These are phyloP conservation scores for Pythium dissimile DNA, from an alignment of 352 stramenopile species.

Conservation along the genomic window DNA sequence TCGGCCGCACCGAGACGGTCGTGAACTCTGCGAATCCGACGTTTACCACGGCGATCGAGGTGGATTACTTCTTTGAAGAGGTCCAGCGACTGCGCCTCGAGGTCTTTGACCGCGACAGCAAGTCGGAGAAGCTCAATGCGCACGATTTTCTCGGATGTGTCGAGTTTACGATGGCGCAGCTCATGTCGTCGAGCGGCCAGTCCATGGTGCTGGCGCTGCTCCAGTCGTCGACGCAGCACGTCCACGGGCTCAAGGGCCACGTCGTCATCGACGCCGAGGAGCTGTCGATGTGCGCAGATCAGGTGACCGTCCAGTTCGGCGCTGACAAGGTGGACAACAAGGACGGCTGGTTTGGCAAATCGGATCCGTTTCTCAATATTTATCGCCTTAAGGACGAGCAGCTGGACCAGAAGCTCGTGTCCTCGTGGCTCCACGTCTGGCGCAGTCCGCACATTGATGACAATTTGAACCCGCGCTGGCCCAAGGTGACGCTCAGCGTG, in stretches of 20 bases:
- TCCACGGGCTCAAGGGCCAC: constrained; percentile 49
- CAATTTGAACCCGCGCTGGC: constrained; percentile 67
- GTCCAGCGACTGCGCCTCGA: constrained; percentile 76
- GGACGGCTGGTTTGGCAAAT: constrained; percentile 73
- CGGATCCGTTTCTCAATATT: constrained; percentile 74
- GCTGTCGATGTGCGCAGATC: constrained; percentile 58
- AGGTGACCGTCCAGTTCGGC: constrained; percentile 56
- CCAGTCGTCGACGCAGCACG: constrained; percentile 35
- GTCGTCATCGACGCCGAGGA: constrained; percentile 72
- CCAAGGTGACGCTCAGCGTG: constrained; percentile 49
- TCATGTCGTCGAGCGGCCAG: constrained; percentile 64
- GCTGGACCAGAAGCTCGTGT: constrained; percentile 29
- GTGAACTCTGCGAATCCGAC: constrained; percentile 59
- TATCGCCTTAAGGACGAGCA: constrained; percentile 52
- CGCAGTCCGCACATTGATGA: constrained; percentile 62
- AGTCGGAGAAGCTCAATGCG: constrained; percentile 46
- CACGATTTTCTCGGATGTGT: constrained; percentile 78
- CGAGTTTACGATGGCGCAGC: constrained; percentile 72
- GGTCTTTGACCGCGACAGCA: constrained; percentile 75
- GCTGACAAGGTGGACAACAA: constrained; percentile 75
- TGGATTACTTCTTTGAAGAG: constrained; percentile 82
- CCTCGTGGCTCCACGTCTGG: constrained; percentile 68
- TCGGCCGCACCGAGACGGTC: constrained; percentile 79
- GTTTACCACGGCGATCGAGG: constrained; percentile 66
- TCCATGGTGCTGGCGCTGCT: constrained; percentile 55